Conservation (phyloP, 129 eudicot species). For the Flaveria sonorensis region DNA sequence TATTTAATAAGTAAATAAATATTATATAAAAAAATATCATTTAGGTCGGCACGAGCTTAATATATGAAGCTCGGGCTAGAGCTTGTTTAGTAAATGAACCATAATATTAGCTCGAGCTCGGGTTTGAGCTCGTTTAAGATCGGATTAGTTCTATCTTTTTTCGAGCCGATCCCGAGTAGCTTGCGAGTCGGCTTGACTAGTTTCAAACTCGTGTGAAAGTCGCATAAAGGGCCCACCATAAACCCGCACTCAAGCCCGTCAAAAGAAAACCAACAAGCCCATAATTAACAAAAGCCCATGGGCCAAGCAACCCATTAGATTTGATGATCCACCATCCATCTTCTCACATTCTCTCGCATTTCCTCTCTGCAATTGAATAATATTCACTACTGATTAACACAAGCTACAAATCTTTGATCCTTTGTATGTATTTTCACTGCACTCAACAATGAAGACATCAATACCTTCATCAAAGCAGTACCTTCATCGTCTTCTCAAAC, state of each 20-base stretch:
- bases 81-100: too few species aligned
- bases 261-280: background rate
- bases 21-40: too few species aligned
- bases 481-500: constrained; percentile 40
- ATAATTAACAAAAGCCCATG: background rate
- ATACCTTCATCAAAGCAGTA: constrained; percentile 22
- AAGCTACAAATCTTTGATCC: background rate
- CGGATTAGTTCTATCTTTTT: too few species aligned
- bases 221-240: background rate
- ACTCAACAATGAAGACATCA: constrained; percentile 27
- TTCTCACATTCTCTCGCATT: background rate
- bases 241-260: too few species aligned
- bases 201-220: too few species aligned
- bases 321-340: background rate
- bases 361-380: background rate
- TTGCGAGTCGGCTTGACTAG: too few species aligned
- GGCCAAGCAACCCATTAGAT: background rate
- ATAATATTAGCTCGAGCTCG: too few species aligned
- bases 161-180: too few species aligned
- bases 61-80: too few species aligned
- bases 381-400: background rate
- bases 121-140: too few species aligned
- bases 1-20: too few species aligned
- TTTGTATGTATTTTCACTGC: background rate
- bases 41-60: too few species aligned